Evolutionary conservation across 306 rosid genomes (phyloP).

Genomic region (Cucurbita ficifolia): DNA sequence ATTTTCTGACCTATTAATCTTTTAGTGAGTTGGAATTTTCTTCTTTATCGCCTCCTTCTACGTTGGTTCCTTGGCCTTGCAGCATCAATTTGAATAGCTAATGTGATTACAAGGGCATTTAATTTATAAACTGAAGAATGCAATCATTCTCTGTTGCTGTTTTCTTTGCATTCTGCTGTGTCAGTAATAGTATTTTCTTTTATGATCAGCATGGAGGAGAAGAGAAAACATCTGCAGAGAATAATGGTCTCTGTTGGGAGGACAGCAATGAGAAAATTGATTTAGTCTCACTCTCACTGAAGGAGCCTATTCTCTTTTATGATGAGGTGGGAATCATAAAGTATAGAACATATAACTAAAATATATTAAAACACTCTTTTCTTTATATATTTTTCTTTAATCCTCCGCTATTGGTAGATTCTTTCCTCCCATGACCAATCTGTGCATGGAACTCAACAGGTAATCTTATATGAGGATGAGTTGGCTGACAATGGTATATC

Average conservation of each 20-base stretch:
- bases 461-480: constrained; percentile 89
- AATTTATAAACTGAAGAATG: not conserved
- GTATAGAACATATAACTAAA: not conserved
- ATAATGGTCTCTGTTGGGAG: constrained; percentile 49
- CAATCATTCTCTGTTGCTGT: not conserved
- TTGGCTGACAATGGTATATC: constrained; percentile 89
- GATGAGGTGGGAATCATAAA: constrained; percentile 52
- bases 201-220: constrained; percentile 24
- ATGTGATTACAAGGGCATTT: not conserved
- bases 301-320: constrained; percentile 92
- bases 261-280: constrained; percentile 71
- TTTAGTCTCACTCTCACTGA: constrained; percentile 57
- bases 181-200: not conserved
- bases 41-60: not conserved
- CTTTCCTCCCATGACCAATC: constrained; percentile 11
- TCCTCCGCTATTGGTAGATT: constrained; percentile 9
- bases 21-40: not conserved
- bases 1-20: not conserved
- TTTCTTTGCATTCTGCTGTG: not conserved
- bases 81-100: not conserved
- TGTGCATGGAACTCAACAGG: constrained; percentile 38
- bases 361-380: too few species aligned
- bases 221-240: constrained; percentile 23
- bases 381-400: not conserved
- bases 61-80: not conserved